These are phyloP conservation scores for Pseudogymnoascus sp. DNA, from an alignment of 2,329 filamentous ascomycete genomes.

Conservation along the genomic window DNA sequence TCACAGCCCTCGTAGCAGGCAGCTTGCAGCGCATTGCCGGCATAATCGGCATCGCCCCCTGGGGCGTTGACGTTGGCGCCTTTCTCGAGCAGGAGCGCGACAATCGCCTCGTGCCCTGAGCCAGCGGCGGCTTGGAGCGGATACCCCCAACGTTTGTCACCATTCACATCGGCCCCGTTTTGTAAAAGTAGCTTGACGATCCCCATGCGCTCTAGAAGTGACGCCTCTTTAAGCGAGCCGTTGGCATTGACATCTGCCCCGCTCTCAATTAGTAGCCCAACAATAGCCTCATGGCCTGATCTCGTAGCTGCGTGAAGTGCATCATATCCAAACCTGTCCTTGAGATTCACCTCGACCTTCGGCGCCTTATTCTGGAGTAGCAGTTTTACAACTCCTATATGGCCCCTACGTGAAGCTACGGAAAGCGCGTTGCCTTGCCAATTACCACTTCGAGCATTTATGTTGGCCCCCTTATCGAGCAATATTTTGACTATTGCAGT, in stretches of 20 bases:
- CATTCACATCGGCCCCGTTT: background rate
- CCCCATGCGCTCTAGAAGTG: background rate
- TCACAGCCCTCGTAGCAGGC: background rate
- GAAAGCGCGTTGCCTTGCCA: background rate
- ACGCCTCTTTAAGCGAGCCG: background rate
- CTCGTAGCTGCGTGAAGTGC: background rate
- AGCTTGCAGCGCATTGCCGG: background rate
- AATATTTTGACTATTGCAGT: background rate
- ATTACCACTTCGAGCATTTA: background rate
- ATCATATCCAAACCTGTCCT: background rate
- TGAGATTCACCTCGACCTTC: background rate
- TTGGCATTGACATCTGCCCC: background rate
- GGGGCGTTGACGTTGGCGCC: background rate
- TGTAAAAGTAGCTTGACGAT: background rate
- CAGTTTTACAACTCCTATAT: background rate
- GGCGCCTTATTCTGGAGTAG: background rate
- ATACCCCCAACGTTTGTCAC: no score
- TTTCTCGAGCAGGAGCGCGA: background rate
- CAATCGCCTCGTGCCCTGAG: background rate
- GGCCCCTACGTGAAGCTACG: background rate
- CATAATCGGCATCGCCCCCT: fast-evolving
- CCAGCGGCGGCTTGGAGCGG: background rate
- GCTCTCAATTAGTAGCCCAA: background rate
- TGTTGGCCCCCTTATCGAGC: background rate
- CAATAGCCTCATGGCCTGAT: background rate